These are phyloP conservation scores for Cylindricascospora bacillispora DNA, from an alignment of 1,139 yeast species.

Conservation along the genomic window DNA sequence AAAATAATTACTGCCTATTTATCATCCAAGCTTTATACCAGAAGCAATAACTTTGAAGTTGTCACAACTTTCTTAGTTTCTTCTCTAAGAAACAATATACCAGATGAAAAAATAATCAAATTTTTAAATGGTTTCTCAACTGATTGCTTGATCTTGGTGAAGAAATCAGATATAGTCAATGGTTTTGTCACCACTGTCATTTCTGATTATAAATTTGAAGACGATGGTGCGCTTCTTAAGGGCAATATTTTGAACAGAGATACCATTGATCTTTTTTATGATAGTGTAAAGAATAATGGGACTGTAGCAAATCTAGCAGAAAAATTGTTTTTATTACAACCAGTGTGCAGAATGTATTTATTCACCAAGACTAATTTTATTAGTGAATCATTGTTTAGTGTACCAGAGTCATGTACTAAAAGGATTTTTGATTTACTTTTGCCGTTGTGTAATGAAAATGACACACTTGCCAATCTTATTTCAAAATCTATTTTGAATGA, in stretches of 20 bases:
- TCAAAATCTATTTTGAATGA: no score
- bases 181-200: slow-evolving; percentile 8
- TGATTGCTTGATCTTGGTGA: neutral
- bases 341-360: no score
- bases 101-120: slow-evolving; percentile 9
- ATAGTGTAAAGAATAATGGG: slow-evolving; percentile 11
- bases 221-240: slow-evolving; percentile 17
- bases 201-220: slow-evolving; percentile 16
- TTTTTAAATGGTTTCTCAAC: slow-evolving; percentile 6
- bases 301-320: slow-evolving; percentile 19
- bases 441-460: no score
- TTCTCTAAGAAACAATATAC: slow-evolving; percentile 4
- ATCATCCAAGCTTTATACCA: neutral
- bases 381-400: no score
- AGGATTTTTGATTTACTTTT: no score
- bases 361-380: no score
- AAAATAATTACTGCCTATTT: neutral
- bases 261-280: slow-evolving; percentile 25
- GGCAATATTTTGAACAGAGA: slow-evolving; percentile 6
- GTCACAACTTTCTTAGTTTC: neutral
- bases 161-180: neutral
- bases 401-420: no score
- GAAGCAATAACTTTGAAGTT: neutral
- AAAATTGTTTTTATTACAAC: no score
- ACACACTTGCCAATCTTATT: no score